A percentile compares a stretch with the other conserved stretches of the same genome.
phyloP scores from a whole-genome alignment of 306 rosid species.

The Sechiopsis laciniata region DNA sequence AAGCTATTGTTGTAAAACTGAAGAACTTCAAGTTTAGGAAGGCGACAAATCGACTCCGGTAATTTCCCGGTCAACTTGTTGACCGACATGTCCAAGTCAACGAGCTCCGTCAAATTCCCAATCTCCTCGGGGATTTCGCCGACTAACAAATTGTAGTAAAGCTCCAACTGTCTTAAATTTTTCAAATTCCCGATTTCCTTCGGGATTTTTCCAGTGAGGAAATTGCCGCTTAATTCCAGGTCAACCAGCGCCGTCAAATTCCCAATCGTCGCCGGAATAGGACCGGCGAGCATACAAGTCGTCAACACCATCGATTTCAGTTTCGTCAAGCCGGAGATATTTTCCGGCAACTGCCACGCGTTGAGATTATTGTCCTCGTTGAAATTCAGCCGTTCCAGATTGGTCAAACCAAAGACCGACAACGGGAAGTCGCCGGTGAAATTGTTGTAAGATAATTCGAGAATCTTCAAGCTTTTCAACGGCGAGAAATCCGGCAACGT shows the following conservation, averaged over 20 bases:
- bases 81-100: constrained; percentile 83
- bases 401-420: constrained; percentile 65
- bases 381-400: constrained; percentile 63
- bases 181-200: constrained; percentile 53
- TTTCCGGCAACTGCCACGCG: constrained; percentile 56
- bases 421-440: constrained; percentile 66
- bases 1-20: constrained; percentile 90
- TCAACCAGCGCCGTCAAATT: constrained; percentile 68
- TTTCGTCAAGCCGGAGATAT: constrained; percentile 37
- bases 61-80: constrained; percentile 58
- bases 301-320: constrained; percentile 50
- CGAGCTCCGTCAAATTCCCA: constrained; percentile 66
- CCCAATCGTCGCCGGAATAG: constrained; percentile 70
- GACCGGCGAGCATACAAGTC: constrained; percentile 64
- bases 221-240: constrained; percentile 77
- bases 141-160: constrained; percentile 64
- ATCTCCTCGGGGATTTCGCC: constrained; percentile 72
- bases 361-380: constrained; percentile 55
- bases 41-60: constrained; percentile 59
- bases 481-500: constrained; percentile 66
- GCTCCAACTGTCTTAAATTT: constrained; percentile 61
- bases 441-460: constrained; percentile 67
- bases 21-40: constrained; percentile 68
- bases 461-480: constrained; percentile 45
- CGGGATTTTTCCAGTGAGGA: constrained; percentile 57